A percentile compares a stretch with the other conserved stretches of the same genome.
Conservation (phyloP, 208 protist genomes). For the Trypanosoma cruzi region DNA sequence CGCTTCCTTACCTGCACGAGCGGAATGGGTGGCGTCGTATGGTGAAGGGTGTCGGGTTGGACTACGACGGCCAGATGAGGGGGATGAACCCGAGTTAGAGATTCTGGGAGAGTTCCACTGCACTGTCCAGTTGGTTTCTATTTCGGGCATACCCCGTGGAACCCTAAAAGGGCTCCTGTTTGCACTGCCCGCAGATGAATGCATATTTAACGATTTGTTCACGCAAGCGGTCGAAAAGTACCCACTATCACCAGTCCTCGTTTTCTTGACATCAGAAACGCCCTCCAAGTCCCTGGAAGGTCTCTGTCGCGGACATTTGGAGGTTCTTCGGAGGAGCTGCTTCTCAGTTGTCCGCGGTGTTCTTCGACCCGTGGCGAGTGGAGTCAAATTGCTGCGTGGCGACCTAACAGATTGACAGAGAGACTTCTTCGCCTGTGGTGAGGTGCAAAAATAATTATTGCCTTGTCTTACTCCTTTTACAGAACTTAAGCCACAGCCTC, state of each 20-base stretch:
- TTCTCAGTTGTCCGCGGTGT: not conserved
- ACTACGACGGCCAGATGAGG: conserved; percentile 2
- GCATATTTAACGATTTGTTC: not conserved
- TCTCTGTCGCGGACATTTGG: not conserved
- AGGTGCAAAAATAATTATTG: not conserved
- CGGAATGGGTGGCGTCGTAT: not conserved
- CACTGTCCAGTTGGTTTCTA: not conserved
- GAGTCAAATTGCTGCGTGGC: not conserved
- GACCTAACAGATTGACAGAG: not conserved
- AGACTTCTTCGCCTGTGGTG: not conserved
- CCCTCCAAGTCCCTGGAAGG: not conserved
- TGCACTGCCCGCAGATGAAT: not conserved
- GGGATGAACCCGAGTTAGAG: not conserved
- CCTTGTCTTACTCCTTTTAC: not conserved
- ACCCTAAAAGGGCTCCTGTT: not conserved
- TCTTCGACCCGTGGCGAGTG: not conserved
- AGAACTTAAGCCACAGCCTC: not conserved
- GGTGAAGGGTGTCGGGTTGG: not conserved
- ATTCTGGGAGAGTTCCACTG: not conserved
- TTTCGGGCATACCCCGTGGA: not conserved
- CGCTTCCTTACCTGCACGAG: not conserved
- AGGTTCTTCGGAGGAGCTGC: not conserved
- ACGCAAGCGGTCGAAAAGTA: not conserved
- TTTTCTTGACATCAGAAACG: not conserved
- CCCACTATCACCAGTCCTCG: not conserved